phyloP scores from a whole-genome alignment of 139 green algal genomes.

The Volvox reticuliferus region DNA sequence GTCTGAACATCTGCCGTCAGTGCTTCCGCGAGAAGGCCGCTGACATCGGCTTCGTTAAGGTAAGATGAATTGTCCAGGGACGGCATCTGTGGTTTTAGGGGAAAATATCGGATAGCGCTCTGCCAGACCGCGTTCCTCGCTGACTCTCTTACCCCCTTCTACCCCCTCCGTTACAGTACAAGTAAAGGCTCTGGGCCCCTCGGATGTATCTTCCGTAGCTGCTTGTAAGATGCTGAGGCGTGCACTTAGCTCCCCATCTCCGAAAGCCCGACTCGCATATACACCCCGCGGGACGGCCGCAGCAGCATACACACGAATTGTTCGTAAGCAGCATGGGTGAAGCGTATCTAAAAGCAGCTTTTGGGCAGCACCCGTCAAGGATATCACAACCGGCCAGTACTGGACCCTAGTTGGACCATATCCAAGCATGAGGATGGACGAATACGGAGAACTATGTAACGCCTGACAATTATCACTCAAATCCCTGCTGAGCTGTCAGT shows the following conservation, averaged over 20 bases:
- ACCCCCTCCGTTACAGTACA: constrained; percentile 24
- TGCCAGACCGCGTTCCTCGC: no score
- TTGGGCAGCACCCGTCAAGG: no score
- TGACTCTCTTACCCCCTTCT: neutral
- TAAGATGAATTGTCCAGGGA: constrained; percentile 29
- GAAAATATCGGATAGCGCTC: no score
- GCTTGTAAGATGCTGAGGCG: constrained; percentile 48
- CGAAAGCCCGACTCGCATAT: neutral
- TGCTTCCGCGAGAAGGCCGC: constrained; percentile 98
- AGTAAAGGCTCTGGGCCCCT: constrained; percentile 12
- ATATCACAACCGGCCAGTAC: no score
- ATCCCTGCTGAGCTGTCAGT: no score
- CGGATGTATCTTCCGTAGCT: neutral
- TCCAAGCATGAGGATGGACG: no score
- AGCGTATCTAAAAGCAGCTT: no score
- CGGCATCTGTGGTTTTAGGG: neutral
- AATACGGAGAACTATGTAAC: no score
- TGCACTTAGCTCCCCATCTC: neutral
- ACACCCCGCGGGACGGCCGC: neutral
- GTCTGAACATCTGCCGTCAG: constrained; percentile 98
- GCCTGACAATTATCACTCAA: no score
- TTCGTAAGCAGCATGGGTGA: no score
- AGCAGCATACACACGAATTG: neutral
- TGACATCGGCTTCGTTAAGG: constrained; percentile 98
- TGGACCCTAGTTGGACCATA: no score